Percentiles rank a stretch among this genome's conserved stretches.
phyloP scores from a whole-genome alignment of 805 yeast species.

The Nematodospora valgi region DNA sequence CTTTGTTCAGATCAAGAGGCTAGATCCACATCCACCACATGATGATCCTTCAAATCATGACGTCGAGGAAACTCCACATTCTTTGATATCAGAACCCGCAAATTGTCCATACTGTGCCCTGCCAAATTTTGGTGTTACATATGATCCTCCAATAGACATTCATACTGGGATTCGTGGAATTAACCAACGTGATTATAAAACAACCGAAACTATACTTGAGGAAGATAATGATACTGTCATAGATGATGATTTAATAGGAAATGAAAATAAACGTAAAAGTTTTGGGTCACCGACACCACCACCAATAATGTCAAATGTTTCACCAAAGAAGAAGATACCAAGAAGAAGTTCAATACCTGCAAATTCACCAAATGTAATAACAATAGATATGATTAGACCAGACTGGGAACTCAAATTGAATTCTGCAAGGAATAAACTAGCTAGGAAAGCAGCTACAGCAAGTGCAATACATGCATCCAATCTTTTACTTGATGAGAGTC shows the following conservation, averaged over 20 bases:
- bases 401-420: slow-evolving; percentile 82
- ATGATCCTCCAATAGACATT: slow-evolving; percentile 56
- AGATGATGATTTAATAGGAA: slow-evolving; percentile 6
- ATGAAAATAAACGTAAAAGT: no score
- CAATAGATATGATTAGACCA: slow-evolving; percentile 83
- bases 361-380: slow-evolving; percentile 64
- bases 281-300: slow-evolving; percentile 1
- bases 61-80: slow-evolving; percentile 44
- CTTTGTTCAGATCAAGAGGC: slow-evolving; percentile 89
- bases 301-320: no score
- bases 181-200: slow-evolving; percentile 41
- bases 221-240: slow-evolving; percentile 5
- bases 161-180: slow-evolving; percentile 56
- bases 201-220: slow-evolving; percentile 10
- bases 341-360: slow-evolving; percentile 55
- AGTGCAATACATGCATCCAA: slow-evolving; percentile 90
- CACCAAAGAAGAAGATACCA: slow-evolving; percentile 7
- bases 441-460: slow-evolving; percentile 89
- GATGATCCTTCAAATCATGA: slow-evolving; percentile 37
- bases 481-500: slow-evolving; percentile 43
- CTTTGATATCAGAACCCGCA: slow-evolving; percentile 81
- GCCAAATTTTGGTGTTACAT: slow-evolving; percentile 79
- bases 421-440: slow-evolving; percentile 71
- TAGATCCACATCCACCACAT: slow-evolving; percentile 92
- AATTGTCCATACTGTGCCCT: slow-evolving; percentile 93